Percentiles rank a stretch among this genome's conserved stretches.
Conservation (phyloP, 345 rosid genomes). For the Pseudoturritis turrita region DNA sequence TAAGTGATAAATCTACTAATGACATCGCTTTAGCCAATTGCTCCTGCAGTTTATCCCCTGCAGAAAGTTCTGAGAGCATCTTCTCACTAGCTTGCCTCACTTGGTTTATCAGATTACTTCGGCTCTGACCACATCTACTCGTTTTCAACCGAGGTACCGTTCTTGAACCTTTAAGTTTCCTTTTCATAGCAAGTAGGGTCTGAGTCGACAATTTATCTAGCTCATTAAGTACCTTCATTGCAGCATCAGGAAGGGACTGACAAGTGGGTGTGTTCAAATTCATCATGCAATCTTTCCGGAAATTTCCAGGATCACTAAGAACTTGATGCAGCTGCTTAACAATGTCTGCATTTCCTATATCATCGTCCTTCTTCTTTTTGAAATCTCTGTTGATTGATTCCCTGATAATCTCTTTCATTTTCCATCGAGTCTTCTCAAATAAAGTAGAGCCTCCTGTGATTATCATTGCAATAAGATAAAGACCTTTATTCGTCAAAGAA, state of each 20-base stretch:
- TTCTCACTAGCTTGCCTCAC: conserved; percentile 38
- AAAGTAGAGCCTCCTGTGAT: conserved; percentile 42
- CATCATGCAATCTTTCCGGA: conserved; percentile 32
- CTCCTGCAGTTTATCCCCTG: conserved; percentile 39
- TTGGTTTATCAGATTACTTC: conserved; percentile 38
- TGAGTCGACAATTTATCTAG: conserved; percentile 51
- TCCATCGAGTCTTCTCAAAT: conserved; percentile 49
- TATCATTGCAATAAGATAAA: conserved; percentile 48
- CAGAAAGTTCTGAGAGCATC: conserved; percentile 62
- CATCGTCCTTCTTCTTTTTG: conserved; percentile 16
- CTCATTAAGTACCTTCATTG: conserved; percentile 39
- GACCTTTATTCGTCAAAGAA: conserved; percentile 60
- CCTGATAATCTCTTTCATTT: conserved; percentile 55
- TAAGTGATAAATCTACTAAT: conserved; percentile 55
- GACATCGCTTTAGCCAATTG: conserved; percentile 75
- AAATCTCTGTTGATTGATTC: conserved; percentile 31
- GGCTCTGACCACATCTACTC: conserved; percentile 30
- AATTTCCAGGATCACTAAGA: conserved; percentile 45
- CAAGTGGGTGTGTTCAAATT: conserved; percentile 28
- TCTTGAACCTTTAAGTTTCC: conserved; percentile 55
- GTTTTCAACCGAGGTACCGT: conserved; percentile 35
- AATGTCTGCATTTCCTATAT: conserved; percentile 18
- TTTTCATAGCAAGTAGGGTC: conserved; percentile 58
- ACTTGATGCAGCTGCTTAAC: conserved; percentile 39
- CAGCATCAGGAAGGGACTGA: conserved; percentile 41